Evolutionary conservation across 2,329 filamentous ascomycete species (phyloP).

Genomic region (Talaromyces sp.): DNA sequence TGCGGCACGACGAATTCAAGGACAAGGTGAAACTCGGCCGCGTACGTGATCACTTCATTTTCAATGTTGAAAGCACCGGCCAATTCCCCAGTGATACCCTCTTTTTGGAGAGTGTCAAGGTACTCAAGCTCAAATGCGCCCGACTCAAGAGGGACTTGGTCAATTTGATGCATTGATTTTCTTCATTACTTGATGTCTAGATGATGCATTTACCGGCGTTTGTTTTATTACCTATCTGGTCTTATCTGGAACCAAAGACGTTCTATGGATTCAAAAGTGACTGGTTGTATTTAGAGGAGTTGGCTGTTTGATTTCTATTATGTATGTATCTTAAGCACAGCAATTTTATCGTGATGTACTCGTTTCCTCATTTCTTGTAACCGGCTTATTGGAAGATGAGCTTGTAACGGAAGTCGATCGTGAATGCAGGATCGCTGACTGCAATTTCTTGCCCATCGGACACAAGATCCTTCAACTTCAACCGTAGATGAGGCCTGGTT

Average conservation of each 20-base stretch:
- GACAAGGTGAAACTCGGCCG: constrained; percentile 92
- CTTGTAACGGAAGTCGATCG: constrained; percentile 62
- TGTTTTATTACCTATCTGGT: constrained; percentile 1
- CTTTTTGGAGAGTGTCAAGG: constrained; percentile 81
- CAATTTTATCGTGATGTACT: neutral
- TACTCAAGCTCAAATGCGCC: constrained; percentile 76
- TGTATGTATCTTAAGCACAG: constrained; percentile 10
- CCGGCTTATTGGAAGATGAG: constrained; percentile 40
- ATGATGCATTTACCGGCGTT: constrained; percentile 37
- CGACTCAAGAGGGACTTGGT: constrained; percentile 41
- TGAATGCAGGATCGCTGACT: constrained; percentile 88
- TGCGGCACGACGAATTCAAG: constrained; percentile 89
- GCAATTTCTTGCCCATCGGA: constrained; percentile 79
- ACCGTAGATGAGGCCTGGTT: constrained; percentile 74
- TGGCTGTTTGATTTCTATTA: constrained; percentile 11
- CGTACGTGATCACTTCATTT: constrained; percentile 94
- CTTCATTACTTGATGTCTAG: constrained; percentile 9
- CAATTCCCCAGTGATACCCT: constrained; percentile 92
- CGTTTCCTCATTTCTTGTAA: neutral
- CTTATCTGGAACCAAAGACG: constrained; percentile 4
- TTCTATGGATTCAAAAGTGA: constrained; percentile 8
- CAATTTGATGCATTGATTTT: constrained; percentile 34
- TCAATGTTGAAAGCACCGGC: constrained; percentile 87
- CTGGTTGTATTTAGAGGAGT: constrained; percentile 7
- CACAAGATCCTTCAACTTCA: constrained; percentile 72